A percentile compares a stretch with the other conserved stretches of the same genome.
Conservation (phyloP, 352 stramenopile genomes). For the Globisporangium radiosum region DNA sequence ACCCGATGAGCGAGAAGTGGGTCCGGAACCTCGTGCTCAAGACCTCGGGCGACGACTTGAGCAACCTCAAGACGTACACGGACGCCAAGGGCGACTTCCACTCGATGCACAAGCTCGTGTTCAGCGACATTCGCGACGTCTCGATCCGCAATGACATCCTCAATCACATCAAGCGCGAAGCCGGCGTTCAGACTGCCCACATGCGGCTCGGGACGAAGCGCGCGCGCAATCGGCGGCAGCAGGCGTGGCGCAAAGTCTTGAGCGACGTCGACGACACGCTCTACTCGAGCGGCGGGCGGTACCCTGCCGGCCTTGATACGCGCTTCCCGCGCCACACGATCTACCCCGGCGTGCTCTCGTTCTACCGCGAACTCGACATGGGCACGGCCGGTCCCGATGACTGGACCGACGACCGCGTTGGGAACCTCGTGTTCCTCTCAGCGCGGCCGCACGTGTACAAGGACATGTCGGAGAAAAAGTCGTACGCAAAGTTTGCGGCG, state of each 20-base stretch:
- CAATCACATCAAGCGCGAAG: slow-evolving; percentile 93
- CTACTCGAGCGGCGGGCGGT: slow-evolving; percentile 92
- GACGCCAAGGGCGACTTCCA: slow-evolving; percentile 96
- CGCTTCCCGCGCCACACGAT: slow-evolving; percentile 90
- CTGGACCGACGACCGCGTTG: slow-evolving; percentile 84
- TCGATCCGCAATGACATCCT: slow-evolving; percentile 92
- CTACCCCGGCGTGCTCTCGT: slow-evolving; percentile 96
- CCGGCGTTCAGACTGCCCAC: slow-evolving; percentile 91
- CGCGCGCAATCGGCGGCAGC: slow-evolving; percentile 65
- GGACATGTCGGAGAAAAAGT: slow-evolving; percentile 97
- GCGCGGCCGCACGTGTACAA: slow-evolving; percentile 99
- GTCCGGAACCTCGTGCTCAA: slow-evolving; percentile 96
- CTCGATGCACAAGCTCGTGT: slow-evolving; percentile 98
- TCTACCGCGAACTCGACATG: slow-evolving; percentile 97
- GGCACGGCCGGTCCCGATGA: slow-evolving; percentile 86
- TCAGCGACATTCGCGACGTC: slow-evolving; percentile 90
- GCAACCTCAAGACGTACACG: slow-evolving; percentile 94
- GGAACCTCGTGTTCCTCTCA: slow-evolving; percentile 97
- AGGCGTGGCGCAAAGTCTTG: slow-evolving; percentile 97
- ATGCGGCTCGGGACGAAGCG: slow-evolving; percentile 88
- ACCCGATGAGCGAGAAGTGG: slow-evolving; percentile 92
- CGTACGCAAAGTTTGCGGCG: slow-evolving; percentile 95
- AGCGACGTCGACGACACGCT: slow-evolving; percentile 99
- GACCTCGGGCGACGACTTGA: slow-evolving; percentile 94
- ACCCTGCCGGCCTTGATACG: slow-evolving; percentile 93